Percentiles rank a stretch among this genome's conserved stretches.
Conservation (phyloP, 768 basidiomycete species). For the Mycena belliarum region DNA sequence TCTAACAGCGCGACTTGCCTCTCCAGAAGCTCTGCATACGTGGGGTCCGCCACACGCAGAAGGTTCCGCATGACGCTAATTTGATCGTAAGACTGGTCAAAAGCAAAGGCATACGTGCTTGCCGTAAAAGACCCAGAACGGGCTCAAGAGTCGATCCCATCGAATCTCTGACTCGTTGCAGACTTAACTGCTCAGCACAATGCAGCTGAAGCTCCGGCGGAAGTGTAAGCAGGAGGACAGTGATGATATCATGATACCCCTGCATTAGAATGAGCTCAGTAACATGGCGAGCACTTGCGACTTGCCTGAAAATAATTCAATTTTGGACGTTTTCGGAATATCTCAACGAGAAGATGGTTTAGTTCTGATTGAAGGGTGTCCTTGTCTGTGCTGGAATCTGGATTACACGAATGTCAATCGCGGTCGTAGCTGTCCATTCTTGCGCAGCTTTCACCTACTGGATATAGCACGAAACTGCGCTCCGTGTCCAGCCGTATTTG, state of each 20-base stretch:
- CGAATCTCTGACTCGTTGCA: slow-evolving; percentile 81
- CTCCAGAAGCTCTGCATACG: slow-evolving; percentile 69
- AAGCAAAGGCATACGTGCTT: slow-evolving; percentile 6
- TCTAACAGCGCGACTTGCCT: slow-evolving; percentile 40
- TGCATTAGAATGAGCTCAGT: slow-evolving; percentile 30
- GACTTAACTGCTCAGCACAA: slow-evolving; percentile 71
- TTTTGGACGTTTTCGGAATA: slow-evolving; percentile 72
- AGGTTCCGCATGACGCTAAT: slow-evolving; percentile 74
- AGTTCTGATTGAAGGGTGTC: slow-evolving; percentile 66
- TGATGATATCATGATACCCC: slow-evolving; percentile 93
- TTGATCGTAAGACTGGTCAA: not conserved
- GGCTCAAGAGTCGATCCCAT: slow-evolving; percentile 88
- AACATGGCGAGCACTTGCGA: not conserved
- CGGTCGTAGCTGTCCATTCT: not conserved
- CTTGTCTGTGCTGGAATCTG: slow-evolving; percentile 35
- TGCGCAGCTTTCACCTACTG: slow-evolving; percentile 63
- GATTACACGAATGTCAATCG: slow-evolving; percentile 2
- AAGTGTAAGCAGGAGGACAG: slow-evolving; percentile 78
- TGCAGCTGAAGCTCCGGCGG: slow-evolving; percentile 57
- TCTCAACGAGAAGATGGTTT: slow-evolving; percentile 67
- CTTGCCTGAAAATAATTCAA: slow-evolving; percentile 83
- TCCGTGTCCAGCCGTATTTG: slow-evolving; percentile 90
- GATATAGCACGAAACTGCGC: slow-evolving; percentile 91
- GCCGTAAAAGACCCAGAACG: slow-evolving; percentile 79
- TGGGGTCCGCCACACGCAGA: slow-evolving; percentile 67